These are phyloP conservation scores for Pilaira anomala DNA, from an alignment of 192 early-diverging fungal species.

Conservation along the genomic window DNA sequence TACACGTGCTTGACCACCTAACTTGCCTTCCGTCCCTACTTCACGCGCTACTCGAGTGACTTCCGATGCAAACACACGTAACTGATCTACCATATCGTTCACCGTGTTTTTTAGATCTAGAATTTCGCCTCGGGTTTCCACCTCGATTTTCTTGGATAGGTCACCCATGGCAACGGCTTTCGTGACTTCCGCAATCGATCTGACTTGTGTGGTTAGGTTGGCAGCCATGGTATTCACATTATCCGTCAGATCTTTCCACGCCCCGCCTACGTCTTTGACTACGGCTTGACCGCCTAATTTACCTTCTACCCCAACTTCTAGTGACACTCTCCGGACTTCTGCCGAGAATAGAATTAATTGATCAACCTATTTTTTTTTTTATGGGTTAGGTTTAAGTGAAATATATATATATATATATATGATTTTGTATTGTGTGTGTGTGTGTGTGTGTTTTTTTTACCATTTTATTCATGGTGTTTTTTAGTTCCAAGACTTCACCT, in stretches of 20 bases:
- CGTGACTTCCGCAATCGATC: slow-evolving; percentile 58
- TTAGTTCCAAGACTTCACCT: slow-evolving; percentile 60
- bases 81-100: slow-evolving; percentile 67
- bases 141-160: slow-evolving; percentile 53
- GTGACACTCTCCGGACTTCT: slow-evolving; percentile 51
- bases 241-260: slow-evolving; percentile 55
- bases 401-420: not conserved
- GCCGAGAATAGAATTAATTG: slow-evolving; percentile 53
- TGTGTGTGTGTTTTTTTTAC: slow-evolving; percentile 10
- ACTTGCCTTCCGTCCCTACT: slow-evolving; percentile 65
- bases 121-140: slow-evolving; percentile 65
- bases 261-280: slow-evolving; percentile 44
- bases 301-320: slow-evolving; percentile 55
- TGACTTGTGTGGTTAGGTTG: slow-evolving; percentile 55
- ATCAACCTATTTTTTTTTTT: slow-evolving; percentile 47
- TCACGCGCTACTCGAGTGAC: slow-evolving; percentile 68
- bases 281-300: slow-evolving; percentile 43
- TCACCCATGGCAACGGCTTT: slow-evolving; percentile 58
- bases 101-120: slow-evolving; percentile 65
- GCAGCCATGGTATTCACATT: slow-evolving; percentile 60
- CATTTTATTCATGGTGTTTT: slow-evolving; percentile 63
- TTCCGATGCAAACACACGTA: slow-evolving; percentile 52
- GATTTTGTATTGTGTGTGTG: too few species aligned
- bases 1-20: slow-evolving; percentile 60
- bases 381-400: too few species aligned